A percentile compares a stretch with the other conserved stretches of the same genome.
Evolutionary conservation across 2,329 filamentous ascomycete genomes (phyloP).

Genomic region (Sarocladium strictum): DNA sequence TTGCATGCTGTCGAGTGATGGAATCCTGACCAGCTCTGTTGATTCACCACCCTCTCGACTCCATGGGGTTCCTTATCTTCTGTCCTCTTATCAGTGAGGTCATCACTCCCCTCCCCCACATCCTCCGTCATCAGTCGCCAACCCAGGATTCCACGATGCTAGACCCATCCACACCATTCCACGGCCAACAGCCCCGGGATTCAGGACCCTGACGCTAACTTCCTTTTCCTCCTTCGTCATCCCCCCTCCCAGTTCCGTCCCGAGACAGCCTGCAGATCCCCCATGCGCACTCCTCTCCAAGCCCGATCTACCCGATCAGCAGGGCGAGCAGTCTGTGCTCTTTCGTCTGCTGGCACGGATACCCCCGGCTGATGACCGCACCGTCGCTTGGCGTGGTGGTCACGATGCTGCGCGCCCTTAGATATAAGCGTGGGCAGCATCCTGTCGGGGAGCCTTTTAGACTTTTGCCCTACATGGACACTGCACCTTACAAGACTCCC

Average conservation of each 20-base stretch:
- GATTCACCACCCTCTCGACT: background rate
- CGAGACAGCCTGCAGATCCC: slow-evolving; percentile 2
- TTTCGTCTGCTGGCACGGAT: background rate
- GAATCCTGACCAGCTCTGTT: too few species aligned
- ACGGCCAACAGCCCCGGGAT: background rate
- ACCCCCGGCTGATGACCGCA: slow-evolving; percentile 1
- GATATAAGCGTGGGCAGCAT: background rate
- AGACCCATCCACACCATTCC: background rate
- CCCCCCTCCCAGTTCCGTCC: background rate
- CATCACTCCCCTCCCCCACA: background rate
- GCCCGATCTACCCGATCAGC: slow-evolving; percentile 1
- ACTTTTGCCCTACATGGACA: too few species aligned
- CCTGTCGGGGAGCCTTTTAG: too few species aligned
- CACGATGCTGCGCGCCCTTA: slow-evolving; percentile 5
- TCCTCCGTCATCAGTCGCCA: background rate
- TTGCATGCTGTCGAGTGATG: too few species aligned
- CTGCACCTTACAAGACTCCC: too few species aligned
- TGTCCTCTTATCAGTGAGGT: slow-evolving; percentile 3
- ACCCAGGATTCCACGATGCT: background rate
- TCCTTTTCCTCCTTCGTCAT: background rate
- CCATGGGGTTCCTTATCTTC: background rate
- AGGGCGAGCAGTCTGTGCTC: background rate
- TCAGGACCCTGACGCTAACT: background rate
- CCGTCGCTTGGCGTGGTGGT: background rate
- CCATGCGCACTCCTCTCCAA: background rate